Base-by-base conservation (phyloP, 1,139 yeast species). In the Saccharomyces hybrid region DNA sequence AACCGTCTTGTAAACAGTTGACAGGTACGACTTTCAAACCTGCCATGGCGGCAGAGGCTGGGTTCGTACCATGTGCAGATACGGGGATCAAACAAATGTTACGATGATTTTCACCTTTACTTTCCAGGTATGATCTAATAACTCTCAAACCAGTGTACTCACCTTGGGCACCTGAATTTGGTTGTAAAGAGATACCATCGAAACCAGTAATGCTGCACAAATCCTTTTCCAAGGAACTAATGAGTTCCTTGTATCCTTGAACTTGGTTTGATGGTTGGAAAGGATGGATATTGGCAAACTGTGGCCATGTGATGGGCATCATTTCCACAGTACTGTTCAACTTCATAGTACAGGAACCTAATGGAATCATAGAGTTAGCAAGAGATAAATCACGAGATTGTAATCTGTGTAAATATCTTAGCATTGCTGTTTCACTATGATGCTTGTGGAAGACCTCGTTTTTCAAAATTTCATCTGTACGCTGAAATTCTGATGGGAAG, bases 161-260 rank as follows among this genome's bases (percentile, higher is more conserved):
- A 71, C 99, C 99, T 73, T 91, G 97, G 47, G 99, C 99, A 63
- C 99, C 99, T 50, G 97, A 88, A 72, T 93, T 93, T 61, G 99
- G 99, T 84, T 90, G 95, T 57, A 88, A 76, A 5, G 97, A 88
- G 25, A 96, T 86, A 48, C 89, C 95, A 60, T 84, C 88, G 66
- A 93, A 89, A 0, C 98, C 98, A n/a, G 99, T 93, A 60, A 93
- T 91, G 61, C 87, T 90, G 57, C 93, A 88, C 63, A 93, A 77
- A 71, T 93, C 98, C 54, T 78, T 76, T 71, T 88, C 96, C 50
- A 93, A 80, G 68, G 88, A 96, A 47, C 73, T 71, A 52, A 90
- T 80, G 57, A 93, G 75, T 68, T 86, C 84, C 61, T 79, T 73
- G 72, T 93, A 93, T 49, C 99, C 99, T 62, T 77, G 70, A 20